Evolutionary conservation across 208 protist species (phyloP).

Genomic region (Trypanosoma platydactyli): DNA sequence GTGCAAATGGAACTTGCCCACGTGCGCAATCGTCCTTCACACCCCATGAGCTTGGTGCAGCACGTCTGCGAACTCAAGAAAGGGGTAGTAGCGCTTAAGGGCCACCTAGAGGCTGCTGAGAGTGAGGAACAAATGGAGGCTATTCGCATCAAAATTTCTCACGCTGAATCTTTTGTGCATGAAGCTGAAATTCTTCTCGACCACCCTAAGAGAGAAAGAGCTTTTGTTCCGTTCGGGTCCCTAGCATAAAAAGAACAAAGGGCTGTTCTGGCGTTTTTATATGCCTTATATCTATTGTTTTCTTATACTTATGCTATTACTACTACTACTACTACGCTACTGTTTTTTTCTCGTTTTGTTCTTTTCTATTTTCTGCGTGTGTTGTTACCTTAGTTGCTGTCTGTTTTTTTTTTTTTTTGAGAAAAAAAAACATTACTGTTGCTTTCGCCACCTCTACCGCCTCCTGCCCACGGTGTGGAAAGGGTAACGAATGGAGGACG

Average conservation of each 20-base stretch:
- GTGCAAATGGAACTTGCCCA: constrained; percentile 47
- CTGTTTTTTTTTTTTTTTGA: no score
- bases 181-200: constrained; percentile 48
- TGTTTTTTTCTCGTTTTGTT: constrained; percentile 3
- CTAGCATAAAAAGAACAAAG: background rate
- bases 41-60: constrained; percentile 47
- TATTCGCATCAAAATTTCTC: constrained; percentile 43
- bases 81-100: constrained; percentile 48
- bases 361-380: constrained; percentile 3
- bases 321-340: constrained; percentile 9
- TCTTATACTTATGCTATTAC: constrained; percentile 6
- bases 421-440: no score
- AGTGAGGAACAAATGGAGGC: constrained; percentile 50
- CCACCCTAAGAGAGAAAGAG: constrained; percentile 25
- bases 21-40: constrained; percentile 50
- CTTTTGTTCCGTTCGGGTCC: constrained; percentile 56
- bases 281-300: constrained; percentile 2
- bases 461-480: no score
- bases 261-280: background rate
- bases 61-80: constrained; percentile 61
- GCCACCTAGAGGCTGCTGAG: constrained; percentile 37
- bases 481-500: no score
- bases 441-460: no score
- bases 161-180: constrained; percentile 42
- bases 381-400: no score